Evolutionary conservation across 1,284 basidiomycete genomes (phyloP), one percentile per base, ranked within the genome.

Genomic region (Sporisorium reilianum): DNA sequence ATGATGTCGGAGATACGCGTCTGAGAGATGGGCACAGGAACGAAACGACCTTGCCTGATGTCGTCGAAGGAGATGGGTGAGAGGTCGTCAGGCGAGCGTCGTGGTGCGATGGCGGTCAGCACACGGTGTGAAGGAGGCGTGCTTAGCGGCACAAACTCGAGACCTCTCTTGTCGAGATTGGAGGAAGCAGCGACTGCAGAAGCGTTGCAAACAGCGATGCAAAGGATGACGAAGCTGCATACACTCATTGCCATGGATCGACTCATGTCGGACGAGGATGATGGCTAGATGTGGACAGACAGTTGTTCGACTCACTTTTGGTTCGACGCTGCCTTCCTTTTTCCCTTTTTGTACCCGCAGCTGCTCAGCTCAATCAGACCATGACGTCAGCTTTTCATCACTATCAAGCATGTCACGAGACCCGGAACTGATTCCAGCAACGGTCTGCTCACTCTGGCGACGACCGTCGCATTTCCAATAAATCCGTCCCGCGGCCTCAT

Each of bases 11-110:
- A 14, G 1, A 56, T 16, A 22, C 20, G 55, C 5, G 38, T 53
- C 1, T 34, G 18, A 1, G 12, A 7, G 2, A 44, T 32, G 6
- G 38, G 44, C 2, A 44, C 38, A 0, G 50, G 62, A 1, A 16
- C 5, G 30, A 58, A 64, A 0, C 44, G 42, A 4, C 44, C 40
- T 4, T 54, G 34, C 2, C 36, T 18, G 9, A 64, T 49, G 38
- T 64, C 62, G 22, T 58, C 50, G 45, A 53, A 64, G 1, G 58
- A 41, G 34, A 60, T 16, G 0, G 51, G 58, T 8, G 32, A 22
- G 12, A 22, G 23, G 22, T 59, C 57, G 16, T 34, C 9, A n/a
- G 41, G 2, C 6, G 23, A 49, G 41, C 10, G 46, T 48, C 46
- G 57, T 22, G 12, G 30, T 32, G 11, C 23, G 22, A 3, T 16